Percentiles rank a stretch among this genome's conserved stretches.
phyloP scores from a whole-genome alignment of 768 basidiomycete genomes.

The Trametes meyenii region DNA sequence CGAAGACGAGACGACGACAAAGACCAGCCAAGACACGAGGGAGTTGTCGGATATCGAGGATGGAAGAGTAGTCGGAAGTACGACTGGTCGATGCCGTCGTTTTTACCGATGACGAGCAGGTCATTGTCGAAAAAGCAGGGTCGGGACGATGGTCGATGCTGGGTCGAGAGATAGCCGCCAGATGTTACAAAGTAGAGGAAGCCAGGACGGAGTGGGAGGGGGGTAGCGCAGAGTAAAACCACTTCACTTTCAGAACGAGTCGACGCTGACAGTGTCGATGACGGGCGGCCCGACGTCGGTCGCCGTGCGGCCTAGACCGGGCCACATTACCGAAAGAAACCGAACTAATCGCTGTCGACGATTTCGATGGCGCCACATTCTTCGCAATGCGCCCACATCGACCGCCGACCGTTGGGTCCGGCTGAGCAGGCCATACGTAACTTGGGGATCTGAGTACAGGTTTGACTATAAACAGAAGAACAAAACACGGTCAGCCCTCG shows the following conservation, averaged over 20 bases:
- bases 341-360: constrained; percentile 68
- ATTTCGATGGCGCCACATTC: constrained; percentile 88
- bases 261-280: neutral
- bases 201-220: constrained; percentile 13
- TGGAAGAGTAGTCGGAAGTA: neutral
- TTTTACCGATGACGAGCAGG: constrained; percentile 9
- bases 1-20: constrained; percentile 14
- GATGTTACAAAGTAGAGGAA: constrained; percentile 19
- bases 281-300: neutral
- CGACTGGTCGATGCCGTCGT: constrained; percentile 18
- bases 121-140: too few species aligned
- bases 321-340: neutral
- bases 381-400: constrained; percentile 90
- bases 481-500: neutral
- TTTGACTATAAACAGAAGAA: constrained; percentile 46
- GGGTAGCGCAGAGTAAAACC: constrained; percentile 11
- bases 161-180: constrained; percentile 11
- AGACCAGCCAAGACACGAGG: constrained; percentile 19
- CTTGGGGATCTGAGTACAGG: constrained; percentile 82
- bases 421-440: constrained; percentile 78
- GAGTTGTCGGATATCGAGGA: constrained; percentile 6
- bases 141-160: constrained; percentile 2
- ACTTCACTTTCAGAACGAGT: neutral
- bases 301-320: too few species aligned
- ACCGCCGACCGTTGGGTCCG: constrained; percentile 66